Percentiles rank a stretch among this genome's conserved stretches.
phyloP scores from a whole-genome alignment of 1,284 basidiomycete genomes.

The Sporisorium reilianum region DNA sequence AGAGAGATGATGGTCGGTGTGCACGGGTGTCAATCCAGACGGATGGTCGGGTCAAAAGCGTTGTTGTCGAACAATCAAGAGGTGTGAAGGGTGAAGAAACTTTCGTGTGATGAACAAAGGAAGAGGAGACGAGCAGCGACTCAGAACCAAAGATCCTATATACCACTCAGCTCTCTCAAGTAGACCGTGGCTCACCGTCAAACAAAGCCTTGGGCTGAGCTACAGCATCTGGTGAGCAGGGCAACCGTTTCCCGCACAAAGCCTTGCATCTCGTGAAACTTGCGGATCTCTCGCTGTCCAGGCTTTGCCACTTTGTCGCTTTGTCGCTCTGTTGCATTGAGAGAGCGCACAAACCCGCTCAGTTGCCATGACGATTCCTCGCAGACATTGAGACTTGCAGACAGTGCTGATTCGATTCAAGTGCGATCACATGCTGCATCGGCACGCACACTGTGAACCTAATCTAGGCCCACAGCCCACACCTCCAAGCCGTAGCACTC shows the following conservation, averaged over 20 bases:
- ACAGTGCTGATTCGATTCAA: background rate
- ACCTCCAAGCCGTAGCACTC: constrained; percentile 88
- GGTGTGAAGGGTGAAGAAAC: too few relatives aligned
- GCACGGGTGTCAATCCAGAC: too few relatives aligned
- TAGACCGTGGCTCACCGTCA: background rate
- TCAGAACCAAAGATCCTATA: too few relatives aligned
- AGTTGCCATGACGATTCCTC: background rate
- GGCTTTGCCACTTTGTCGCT: too few relatives aligned
- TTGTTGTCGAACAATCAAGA: too few relatives aligned
- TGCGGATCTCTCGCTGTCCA: background rate
- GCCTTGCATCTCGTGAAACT: background rate
- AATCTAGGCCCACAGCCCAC: constrained; percentile 77
- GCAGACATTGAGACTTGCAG: background rate
- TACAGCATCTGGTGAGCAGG: too few relatives aligned
- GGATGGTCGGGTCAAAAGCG: too few relatives aligned
- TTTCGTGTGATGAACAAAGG: too few relatives aligned
- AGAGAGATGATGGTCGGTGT: too few relatives aligned
- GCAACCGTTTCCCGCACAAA: background rate
- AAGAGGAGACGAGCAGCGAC: too few relatives aligned
- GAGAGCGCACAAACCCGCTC: background rate
- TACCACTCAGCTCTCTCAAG: background rate
- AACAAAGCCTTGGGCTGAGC: background rate
- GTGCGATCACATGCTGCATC: background rate
- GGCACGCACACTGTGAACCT: background rate
- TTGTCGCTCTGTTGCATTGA: background rate